Base-by-base conservation (phyloP, 495 filamentous ascomycete genomes). In the Thermothielavioides terrestris region DNA sequence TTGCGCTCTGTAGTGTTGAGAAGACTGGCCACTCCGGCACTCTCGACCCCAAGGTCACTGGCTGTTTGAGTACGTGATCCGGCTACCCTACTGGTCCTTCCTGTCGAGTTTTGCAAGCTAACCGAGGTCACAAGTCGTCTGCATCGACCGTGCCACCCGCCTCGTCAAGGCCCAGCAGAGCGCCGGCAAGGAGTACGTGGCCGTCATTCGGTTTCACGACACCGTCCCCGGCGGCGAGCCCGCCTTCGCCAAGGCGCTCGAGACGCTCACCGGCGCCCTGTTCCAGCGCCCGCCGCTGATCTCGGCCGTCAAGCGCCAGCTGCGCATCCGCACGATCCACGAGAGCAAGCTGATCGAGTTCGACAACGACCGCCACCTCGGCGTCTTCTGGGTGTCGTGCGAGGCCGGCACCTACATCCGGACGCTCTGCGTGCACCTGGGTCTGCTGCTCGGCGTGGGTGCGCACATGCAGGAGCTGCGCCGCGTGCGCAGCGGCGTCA, bases 391-490 rank as follows among this genome's bases (percentile, higher is more conserved):
- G 92, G 94, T 97, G 50, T 91, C 86, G 68, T 98, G 92, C 67
- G 92, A 98, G 70, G 92, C 92, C 52, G 92, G 92, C 61, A 97
- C 92, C 27, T 98, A 98, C 63, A 96, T 98, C 65, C 85, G 92
- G 70, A 97, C 94, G 11, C 80, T 98, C 18, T 98, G 92, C 72
- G 92, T 97, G 31, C 92, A 98, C 72, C 70, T 98, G 55, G 92
- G 92, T 51, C 76, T 97, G 50, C 68, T 98, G 45, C 77, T 97
- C 35, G 92, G 92, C 60, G 89, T 95, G 36, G 92, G 94, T 55
- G 92, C 86, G 10, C 92, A 98, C 69, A 98, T 98, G 92, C 94
- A 98, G 69, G 92, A 98, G 72, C 82, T 98, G 40, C 78, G 92
- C 54, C 82, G 92, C 74, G 92, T 97, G 17, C 79, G 94, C 62